A percentile compares a stretch with the other conserved stretches of the same genome.
These are phyloP conservation scores for Xylaria hypoxylon DNA, from an alignment of 2,329 filamentous ascomycete genomes.

Conservation along the genomic window DNA sequence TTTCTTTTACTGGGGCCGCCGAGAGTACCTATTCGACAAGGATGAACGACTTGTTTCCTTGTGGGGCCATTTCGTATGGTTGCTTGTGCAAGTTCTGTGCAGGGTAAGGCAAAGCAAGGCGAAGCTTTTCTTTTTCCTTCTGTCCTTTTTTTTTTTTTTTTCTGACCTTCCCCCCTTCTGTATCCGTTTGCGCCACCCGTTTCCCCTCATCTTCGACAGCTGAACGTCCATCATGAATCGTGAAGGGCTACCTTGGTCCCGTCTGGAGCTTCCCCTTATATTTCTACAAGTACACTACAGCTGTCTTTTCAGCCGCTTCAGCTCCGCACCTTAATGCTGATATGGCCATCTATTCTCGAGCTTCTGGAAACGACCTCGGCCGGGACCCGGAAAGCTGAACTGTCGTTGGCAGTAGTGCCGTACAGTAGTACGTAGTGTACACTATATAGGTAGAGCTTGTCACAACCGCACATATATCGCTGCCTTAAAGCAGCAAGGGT, in stretches of 20 bases:
- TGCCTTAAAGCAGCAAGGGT: constrained; percentile 33
- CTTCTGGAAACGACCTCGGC: constrained; percentile 19
- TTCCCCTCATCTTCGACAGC: constrained; percentile 29
- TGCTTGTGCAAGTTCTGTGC: constrained; percentile 27
- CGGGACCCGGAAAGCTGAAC: constrained; percentile 8
- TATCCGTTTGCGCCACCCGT: constrained; percentile 9
- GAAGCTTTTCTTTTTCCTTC: constrained; percentile 18
- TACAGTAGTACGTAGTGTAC: neutral
- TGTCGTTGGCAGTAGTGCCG: constrained; percentile 11
- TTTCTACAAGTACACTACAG: constrained; percentile 24
- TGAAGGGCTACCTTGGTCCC: constrained; percentile 6
- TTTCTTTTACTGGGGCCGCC: constrained; percentile 26
- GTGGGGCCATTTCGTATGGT: constrained; percentile 19
- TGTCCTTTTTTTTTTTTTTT: constrained; percentile 13
- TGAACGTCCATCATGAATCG: constrained; percentile 15
- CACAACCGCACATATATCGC: constrained; percentile 22
- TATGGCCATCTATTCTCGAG: constrained; percentile 30
- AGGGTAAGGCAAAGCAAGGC: constrained; percentile 35
- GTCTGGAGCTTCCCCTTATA: constrained; percentile 12
- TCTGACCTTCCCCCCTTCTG: neutral
- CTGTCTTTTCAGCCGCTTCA: constrained; percentile 39
- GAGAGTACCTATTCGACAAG: constrained; percentile 29
- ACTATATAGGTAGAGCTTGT: constrained; percentile 14
- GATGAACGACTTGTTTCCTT: constrained; percentile 22
- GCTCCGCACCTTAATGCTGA: constrained; percentile 29